Evolutionary conservation across 2,329 filamentous ascomycete species (phyloP).

Genomic region (Decorospora gaudefroyi): DNA sequence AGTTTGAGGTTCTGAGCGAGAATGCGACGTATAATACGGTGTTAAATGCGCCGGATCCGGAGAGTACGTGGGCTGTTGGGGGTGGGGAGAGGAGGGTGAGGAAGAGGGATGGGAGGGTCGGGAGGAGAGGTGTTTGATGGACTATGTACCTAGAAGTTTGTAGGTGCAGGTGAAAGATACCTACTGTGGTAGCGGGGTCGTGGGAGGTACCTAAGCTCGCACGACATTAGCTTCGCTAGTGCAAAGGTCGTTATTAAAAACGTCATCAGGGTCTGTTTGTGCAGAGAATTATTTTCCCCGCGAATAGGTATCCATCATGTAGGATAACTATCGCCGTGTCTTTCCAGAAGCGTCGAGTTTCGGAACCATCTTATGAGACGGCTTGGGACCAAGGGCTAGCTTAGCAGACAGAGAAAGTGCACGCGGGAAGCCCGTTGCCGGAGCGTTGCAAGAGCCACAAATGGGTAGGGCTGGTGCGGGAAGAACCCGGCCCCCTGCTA

Average conservation of each 20-base stretch:
- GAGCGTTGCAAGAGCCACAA: constrained; percentile 15
- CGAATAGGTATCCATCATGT: no score
- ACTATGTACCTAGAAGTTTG: constrained; percentile 21
- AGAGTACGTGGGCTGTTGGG: constrained; percentile 34
- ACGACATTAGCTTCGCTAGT: constrained; percentile 3
- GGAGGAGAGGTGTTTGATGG: no score
- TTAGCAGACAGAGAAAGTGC: background rate
- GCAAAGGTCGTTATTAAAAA: constrained; percentile 1
- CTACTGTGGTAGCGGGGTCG: no score
- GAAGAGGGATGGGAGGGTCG: constrained; percentile 27
- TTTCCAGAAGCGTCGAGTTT: no score
- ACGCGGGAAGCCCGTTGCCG: constrained; percentile 17
- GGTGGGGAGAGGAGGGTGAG: constrained; percentile 16
- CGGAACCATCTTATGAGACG: no score
- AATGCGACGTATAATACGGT: constrained; percentile 57
- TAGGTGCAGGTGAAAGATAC: no score
- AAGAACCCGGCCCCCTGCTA: constrained; percentile 16
- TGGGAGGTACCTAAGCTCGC: no score
- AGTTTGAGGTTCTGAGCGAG: constrained; percentile 49
- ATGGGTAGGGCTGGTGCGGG: constrained; percentile 13
- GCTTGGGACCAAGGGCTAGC: no score
- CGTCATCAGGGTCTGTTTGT: constrained; percentile 9
- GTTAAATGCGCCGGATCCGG: constrained; percentile 50
- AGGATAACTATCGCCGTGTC: no score
- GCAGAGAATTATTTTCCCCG: no score